Evolutionary conservation across 306 rosid genomes (phyloP), one percentile per base, ranked within the genome.

Genomic region (Vachellia collinsii): DNA sequence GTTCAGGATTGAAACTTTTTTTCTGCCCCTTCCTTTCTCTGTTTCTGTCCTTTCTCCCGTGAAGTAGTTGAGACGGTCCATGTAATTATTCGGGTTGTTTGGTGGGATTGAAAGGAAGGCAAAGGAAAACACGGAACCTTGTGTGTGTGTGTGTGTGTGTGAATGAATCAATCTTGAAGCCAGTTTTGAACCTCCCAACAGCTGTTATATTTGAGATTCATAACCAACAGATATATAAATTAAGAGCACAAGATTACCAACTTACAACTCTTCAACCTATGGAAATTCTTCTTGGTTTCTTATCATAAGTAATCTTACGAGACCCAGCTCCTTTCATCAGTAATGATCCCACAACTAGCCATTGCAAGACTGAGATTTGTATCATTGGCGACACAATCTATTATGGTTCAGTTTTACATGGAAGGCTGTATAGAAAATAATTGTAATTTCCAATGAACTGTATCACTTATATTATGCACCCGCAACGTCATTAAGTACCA

Each of bases 11-110:
- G 51, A 10, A 58, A 12, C 36, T 61, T 61, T 61, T 10, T 41
- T 63, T 83, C 74, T 65, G 36, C 58, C 29, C 76, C 84, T 80
- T 82, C 72, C 73, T 71, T 81, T 12, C 73, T 70, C 4, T 71
- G 74, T 42, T 77, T 9, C 41, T 13, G 42, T 74, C 42, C 41
- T 44, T 71, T 65, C 77, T 80, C 47, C 42, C 25, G 9, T 46
- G 42, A 43, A 8, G 61, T 74, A 48, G 56, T 34, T 41, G 17
- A 77, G 77, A 34, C 23, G 1, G 13, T 46, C 65, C n/a, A 59
- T 69, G 74, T 69, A 65, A 23, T 46, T 41, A 6, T 70, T 72
- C 19, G 62, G 61, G 38, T 48, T 72, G 16, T 72, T 72, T 16
- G 43, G 62, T 16, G 59, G 23, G 61, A 22, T 61, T 74, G 70